Evolutionary conservation across 1,139 yeast genomes (phyloP).

Genomic region (Lodderomyces oxycetoniae): DNA sequence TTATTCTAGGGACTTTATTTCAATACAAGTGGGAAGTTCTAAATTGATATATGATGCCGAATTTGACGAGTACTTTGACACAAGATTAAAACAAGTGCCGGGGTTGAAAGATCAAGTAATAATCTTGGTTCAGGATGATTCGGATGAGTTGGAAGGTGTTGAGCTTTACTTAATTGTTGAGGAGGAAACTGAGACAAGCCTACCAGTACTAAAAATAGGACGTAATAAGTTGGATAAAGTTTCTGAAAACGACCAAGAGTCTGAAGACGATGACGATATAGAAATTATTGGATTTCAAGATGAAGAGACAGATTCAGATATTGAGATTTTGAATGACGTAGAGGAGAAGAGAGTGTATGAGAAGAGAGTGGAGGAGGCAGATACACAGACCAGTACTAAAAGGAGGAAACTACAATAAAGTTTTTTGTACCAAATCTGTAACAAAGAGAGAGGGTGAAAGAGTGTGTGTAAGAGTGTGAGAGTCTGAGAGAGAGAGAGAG

Average conservation of each 20-base stretch:
- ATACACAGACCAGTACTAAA: conserved; percentile 20
- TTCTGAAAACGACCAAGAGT: conserved; percentile 13
- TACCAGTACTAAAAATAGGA: conserved; percentile 25
- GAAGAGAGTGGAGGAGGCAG: conserved; percentile 17
- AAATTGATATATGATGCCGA: conserved; percentile 78
- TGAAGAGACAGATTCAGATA: conserved; percentile 9
- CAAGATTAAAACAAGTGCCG: conserved; percentile 43
- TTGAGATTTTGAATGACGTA: conserved; percentile 7
- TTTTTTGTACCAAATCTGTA: not conserved
- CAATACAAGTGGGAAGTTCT: conserved; percentile 56
- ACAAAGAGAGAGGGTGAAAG: no score
- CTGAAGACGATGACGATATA: conserved; percentile 15
- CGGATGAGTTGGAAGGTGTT: conserved; percentile 60
- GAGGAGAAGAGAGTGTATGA: no score
- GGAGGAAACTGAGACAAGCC: conserved; percentile 11
- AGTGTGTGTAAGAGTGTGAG: no score
- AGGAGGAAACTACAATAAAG: not conserved
- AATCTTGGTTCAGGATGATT: conserved; percentile 73
- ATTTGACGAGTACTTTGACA: conserved; percentile 70
- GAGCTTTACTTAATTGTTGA: conserved; percentile 53
- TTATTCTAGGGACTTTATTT: conserved; percentile 62
- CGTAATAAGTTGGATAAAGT: conserved; percentile 12
- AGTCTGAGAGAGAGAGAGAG: not conserved
- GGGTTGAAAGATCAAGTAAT: conserved; percentile 58
- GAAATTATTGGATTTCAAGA: conserved; percentile 12